These are phyloP conservation scores for Epithemia pelagica DNA, from an alignment of 108 stramenopile genomes.

Conservation along the genomic window DNA sequence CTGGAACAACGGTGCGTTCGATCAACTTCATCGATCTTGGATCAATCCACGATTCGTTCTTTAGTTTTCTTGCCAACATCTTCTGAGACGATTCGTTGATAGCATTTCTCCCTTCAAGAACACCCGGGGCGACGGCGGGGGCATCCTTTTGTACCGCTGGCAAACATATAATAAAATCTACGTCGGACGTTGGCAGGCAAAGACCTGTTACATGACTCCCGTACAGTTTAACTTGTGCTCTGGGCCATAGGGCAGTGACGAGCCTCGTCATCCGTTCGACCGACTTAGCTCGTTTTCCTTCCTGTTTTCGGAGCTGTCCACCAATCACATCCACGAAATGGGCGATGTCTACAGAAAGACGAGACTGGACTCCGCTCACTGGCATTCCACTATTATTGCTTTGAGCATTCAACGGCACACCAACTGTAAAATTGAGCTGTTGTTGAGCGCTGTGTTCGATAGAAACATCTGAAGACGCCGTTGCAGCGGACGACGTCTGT, in stretches of 20 bases:
- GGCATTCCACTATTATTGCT: background rate
- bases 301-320: constrained; percentile 48
- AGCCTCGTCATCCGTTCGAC: constrained; percentile 57
- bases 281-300: constrained; percentile 34
- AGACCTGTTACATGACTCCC: constrained; percentile 86
- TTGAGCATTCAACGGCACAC: background rate
- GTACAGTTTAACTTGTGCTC: constrained; percentile 76
- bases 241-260: constrained; percentile 70
- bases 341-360: constrained; percentile 57
- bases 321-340: constrained; percentile 38
- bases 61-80: constrained; percentile 80
- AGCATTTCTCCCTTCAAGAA: constrained; percentile 90
- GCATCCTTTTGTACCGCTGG: constrained; percentile 90
- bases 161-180: constrained; percentile 91
- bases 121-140: constrained; percentile 84
- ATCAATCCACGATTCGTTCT: constrained; percentile 82
- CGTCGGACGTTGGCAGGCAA: constrained; percentile 81
- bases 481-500: constrained; percentile 41
- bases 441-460: constrained; percentile 33
- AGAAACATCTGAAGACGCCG: constrained; percentile 61
- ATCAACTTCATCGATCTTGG: constrained; percentile 78
- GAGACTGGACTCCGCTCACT: constrained; percentile 44
- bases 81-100: constrained; percentile 91
- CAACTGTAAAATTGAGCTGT: constrained; percentile 7
- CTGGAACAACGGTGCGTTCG: constrained; percentile 72